Evolutionary conservation across 106 monocot species (phyloP).

Genomic region (Dioscorea zingiberensis): DNA sequence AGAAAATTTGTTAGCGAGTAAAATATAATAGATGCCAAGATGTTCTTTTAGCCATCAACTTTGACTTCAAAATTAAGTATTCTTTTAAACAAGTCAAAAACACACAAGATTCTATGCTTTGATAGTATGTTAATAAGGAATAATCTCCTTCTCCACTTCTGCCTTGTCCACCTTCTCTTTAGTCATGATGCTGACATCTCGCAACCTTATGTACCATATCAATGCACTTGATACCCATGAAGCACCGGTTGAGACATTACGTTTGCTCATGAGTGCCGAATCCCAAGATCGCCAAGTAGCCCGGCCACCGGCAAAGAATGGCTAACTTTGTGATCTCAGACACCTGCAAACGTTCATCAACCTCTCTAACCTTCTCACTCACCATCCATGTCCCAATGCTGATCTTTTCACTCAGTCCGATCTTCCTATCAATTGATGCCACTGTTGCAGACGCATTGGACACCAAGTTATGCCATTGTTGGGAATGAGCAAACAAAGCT

Average conservation of each 20-base stretch:
- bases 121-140: background rate
- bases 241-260: constrained; percentile 53
- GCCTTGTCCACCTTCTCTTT: constrained; percentile 70
- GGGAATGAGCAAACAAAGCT: no score
- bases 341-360: constrained; percentile 70
- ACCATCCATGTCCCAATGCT: constrained; percentile 47
- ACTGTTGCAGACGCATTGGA: constrained; percentile 65
- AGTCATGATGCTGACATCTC: constrained; percentile 54
- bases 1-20: no score
- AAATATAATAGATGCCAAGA: no score
- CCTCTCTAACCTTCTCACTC: constrained; percentile 57
- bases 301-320: constrained; percentile 52
- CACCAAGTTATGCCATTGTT: constrained; percentile 35
- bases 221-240: constrained; percentile 67
- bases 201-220: constrained; percentile 53
- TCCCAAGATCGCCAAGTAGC: constrained; percentile 55
- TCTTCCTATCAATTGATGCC: constrained; percentile 54
- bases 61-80: no score
- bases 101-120: no score
- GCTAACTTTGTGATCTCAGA: constrained; percentile 73
- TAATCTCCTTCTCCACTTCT: constrained; percentile 57
- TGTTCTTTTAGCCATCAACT: no score
- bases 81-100: no score
- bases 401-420: constrained; percentile 75
- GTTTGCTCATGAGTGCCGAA: constrained; percentile 57